phyloP scores from a whole-genome alignment of 768 basidiomycete genomes.

The Boletus reticuloceps region DNA sequence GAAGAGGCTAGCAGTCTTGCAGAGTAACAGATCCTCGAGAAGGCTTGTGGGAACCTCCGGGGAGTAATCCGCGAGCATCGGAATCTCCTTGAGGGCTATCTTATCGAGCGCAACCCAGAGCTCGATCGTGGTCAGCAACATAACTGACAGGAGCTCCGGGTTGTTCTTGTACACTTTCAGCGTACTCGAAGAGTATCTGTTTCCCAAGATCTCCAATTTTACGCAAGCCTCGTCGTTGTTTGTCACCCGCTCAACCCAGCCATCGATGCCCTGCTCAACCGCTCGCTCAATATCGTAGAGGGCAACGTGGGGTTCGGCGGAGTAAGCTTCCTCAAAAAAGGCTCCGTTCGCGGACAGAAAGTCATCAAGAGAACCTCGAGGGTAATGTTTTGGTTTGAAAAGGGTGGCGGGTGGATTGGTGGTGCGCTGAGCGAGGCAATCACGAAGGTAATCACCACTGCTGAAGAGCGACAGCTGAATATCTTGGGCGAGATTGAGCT shows the following conservation, averaged over 20 bases:
- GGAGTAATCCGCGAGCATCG: conserved; percentile 30
- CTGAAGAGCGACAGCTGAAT: conserved; percentile 32
- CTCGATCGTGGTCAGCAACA: conserved; percentile 40
- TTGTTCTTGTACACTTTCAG: conserved; percentile 27
- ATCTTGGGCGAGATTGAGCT: conserved; percentile 29
- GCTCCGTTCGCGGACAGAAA: conserved; percentile 13
- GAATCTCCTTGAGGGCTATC: conserved; percentile 14
- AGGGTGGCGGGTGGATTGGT: background rate
- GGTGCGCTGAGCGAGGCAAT: conserved; percentile 6
- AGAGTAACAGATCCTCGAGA: conserved; percentile 29
- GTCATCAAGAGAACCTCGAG: conserved; percentile 12
- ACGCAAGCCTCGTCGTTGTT: conserved; percentile 12
- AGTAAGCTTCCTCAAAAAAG: conserved; percentile 9
- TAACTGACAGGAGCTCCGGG: conserved; percentile 40
- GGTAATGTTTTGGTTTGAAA: conserved; percentile 5
- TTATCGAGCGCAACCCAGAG: conserved; percentile 39
- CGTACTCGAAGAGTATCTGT: conserved; percentile 29
- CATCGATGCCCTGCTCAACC: conserved; percentile 31
- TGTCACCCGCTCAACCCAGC: conserved; percentile 30
- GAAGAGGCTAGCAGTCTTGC: conserved; percentile 25
- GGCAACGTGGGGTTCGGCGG: conserved; percentile 11
- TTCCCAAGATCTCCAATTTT: conserved; percentile 22
- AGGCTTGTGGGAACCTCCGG: conserved; percentile 32
- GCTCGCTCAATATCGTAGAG: conserved; percentile 39
- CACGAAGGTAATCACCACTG: conserved; percentile 29